A percentile compares a stretch with the other conserved stretches of the same genome.
phyloP scores from a whole-genome alignment of 768 basidiomycete species.

The Mycena metata region DNA sequence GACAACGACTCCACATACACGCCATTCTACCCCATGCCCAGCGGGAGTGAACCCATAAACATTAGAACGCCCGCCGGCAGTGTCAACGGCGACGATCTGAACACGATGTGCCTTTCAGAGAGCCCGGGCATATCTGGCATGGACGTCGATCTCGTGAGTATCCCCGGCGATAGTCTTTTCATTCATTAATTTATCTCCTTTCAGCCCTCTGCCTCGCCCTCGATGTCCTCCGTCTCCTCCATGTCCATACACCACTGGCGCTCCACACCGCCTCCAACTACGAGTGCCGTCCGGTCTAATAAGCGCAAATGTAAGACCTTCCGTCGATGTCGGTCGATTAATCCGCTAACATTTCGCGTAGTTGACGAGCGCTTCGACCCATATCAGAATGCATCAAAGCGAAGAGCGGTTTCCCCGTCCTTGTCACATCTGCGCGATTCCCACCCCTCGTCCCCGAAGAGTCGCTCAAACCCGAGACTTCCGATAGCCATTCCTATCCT shows the following conservation, averaged over 20 bases:
- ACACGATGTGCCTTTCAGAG: conserved; percentile 67
- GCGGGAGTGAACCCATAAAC: conserved; percentile 69
- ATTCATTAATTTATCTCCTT: conserved; percentile 36
- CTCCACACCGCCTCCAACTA: conserved; percentile 85
- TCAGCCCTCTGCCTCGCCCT: conserved; percentile 73
- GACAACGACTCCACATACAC: conserved; percentile 69
- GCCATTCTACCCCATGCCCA: conserved; percentile 59
- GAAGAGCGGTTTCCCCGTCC: conserved; percentile 87
- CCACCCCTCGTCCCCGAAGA: conserved; percentile 67
- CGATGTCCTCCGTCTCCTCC: conserved; percentile 62
- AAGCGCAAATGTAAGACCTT: conserved; percentile 80
- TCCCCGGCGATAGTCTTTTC: conserved; percentile 32
- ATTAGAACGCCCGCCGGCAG: conserved; percentile 73
- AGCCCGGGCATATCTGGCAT: conserved; percentile 72
- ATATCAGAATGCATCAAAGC: conserved; percentile 82
- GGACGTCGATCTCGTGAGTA: conserved; percentile 82
- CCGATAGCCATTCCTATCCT: conserved; percentile 80
- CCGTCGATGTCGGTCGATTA: conserved; percentile 22
- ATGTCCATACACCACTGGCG: conserved; percentile 77
- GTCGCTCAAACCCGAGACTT: conserved; percentile 60
- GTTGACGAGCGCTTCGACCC: conserved; percentile 91
- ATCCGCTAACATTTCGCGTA: conserved; percentile 45
- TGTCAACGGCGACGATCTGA: conserved; percentile 76
- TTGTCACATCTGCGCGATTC: conserved; percentile 70
- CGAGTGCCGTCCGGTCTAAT: conserved; percentile 81